phyloP scores from a whole-genome alignment of 345 rosid species.

The Citrus medica region DNA sequence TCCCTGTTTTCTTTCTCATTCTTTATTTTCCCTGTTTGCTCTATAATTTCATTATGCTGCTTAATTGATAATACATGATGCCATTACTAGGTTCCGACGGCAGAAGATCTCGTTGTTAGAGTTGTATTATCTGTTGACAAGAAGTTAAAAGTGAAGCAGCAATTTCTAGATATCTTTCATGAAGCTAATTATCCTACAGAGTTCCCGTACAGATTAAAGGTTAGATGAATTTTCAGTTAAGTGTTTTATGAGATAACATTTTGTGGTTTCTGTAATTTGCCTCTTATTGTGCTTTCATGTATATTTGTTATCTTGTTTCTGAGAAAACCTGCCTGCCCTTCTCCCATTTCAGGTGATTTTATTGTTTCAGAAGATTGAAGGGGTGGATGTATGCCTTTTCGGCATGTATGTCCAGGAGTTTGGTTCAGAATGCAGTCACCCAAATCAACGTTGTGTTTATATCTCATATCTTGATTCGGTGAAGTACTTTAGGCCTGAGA shows the following conservation, averaged over 20 bases:
- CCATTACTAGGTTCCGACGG: constrained; percentile 40
- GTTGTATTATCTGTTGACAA: constrained; percentile 48
- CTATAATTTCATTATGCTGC: not conserved
- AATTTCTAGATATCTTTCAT: constrained; percentile 29
- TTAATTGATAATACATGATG: constrained; percentile 11
- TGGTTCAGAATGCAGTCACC: constrained; percentile 80
- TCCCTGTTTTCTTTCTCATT: constrained; percentile 5
- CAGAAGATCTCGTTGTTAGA: constrained; percentile 47
- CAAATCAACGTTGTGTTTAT: constrained; percentile 97
- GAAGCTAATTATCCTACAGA: constrained; percentile 41
- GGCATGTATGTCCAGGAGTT: constrained; percentile 99
- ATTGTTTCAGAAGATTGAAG: constrained; percentile 97
- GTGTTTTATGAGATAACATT: not conserved
- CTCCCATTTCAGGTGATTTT: constrained; percentile 64
- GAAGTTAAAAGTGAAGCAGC: constrained; percentile 36
- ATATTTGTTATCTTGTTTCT: not conserved
- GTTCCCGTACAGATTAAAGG: constrained; percentile 62
- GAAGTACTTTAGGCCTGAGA: constrained; percentile 92
- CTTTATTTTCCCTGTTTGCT: not conserved
- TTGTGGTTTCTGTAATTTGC: not conserved
- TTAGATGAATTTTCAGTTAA: constrained; percentile 21
- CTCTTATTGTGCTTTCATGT: constrained; percentile 3
- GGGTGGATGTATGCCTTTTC: constrained; percentile 95
- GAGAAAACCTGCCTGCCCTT: not conserved
- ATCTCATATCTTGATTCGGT: constrained; percentile 97